phyloP scores from a whole-genome alignment of 495 filamentous ascomycete species.

The Chaetomium tenue region DNA sequence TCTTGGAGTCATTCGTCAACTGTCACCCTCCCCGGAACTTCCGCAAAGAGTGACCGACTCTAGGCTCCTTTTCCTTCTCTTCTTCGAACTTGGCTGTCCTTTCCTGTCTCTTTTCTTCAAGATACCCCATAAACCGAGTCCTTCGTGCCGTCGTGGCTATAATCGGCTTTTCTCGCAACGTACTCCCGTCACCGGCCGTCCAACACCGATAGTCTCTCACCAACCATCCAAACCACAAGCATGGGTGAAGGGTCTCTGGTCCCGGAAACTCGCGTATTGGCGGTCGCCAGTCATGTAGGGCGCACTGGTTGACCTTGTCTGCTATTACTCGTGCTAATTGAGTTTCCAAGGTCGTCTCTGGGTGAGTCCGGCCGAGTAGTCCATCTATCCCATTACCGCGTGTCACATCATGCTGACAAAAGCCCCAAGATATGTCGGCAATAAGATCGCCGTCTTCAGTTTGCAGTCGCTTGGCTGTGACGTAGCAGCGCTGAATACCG shows the following conservation, averaged over 20 bases:
- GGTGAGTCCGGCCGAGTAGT: constrained; percentile 51
- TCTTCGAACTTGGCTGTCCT: neutral
- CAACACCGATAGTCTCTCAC: neutral
- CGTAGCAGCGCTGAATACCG: constrained; percentile 88
- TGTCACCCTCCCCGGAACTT: neutral
- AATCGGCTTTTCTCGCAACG: constrained; percentile 12
- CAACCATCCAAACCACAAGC: constrained; percentile 8
- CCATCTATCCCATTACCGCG: neutral
- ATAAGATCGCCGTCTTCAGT: constrained; percentile 89
- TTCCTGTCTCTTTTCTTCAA: neutral
- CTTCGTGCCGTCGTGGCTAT: constrained; percentile 12
- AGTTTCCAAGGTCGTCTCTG: constrained; percentile 66
- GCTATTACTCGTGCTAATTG: constrained; percentile 34
- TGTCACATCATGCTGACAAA: constrained; percentile 7
- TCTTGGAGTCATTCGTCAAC: constrained; percentile 3
- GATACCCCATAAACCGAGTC: constrained; percentile 16
- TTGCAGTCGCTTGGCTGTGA: constrained; percentile 93
- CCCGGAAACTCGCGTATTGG: constrained; percentile 84
- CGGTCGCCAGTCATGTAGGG: constrained; percentile 96
- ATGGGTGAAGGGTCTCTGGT: constrained; percentile 54
- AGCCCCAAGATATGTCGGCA: constrained; percentile 79
- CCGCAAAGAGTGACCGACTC: neutral
- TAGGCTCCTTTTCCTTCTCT: neutral
- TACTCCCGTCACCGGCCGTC: neutral
- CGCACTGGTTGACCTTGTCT: constrained; percentile 5